phyloP scores from a whole-genome alignment of 495 filamentous ascomycete genomes.

The Lophium mytilinum region DNA sequence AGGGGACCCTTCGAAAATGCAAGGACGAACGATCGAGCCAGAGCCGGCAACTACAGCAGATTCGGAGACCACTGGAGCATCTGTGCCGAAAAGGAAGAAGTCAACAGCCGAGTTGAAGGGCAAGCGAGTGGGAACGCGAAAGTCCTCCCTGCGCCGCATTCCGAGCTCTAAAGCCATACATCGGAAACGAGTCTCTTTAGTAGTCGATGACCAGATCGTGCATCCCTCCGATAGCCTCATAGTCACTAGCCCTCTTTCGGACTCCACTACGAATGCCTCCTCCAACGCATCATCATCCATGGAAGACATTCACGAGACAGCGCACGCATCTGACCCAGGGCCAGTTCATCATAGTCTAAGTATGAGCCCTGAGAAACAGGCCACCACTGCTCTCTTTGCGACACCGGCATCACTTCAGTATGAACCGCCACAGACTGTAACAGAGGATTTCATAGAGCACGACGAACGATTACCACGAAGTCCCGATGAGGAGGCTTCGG shows the following conservation, averaged over 20 bases:
- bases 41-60: too few species aligned
- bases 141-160: slow-evolving; percentile 18
- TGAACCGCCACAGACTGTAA: slow-evolving; percentile 34
- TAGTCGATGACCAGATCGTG: slow-evolving; percentile 25
- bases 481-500: slow-evolving; percentile 4
- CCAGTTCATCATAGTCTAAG: slow-evolving; percentile 15
- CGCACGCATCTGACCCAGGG: not conserved
- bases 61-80: too few species aligned
- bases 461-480: not conserved
- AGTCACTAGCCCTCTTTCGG: slow-evolving; percentile 8
- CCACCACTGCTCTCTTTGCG: not conserved
- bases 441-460: slow-evolving; percentile 27
- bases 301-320: not conserved
- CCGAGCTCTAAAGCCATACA: not conserved
- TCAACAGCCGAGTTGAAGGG: not conserved
- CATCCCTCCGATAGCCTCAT: slow-evolving; percentile 15
- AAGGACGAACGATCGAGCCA: too few species aligned
- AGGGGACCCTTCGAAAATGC: too few species aligned
- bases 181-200: slow-evolving; percentile 21
- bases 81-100: slow-evolving; percentile 1
- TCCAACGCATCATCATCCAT: slow-evolving; percentile 2
- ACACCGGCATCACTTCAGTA: slow-evolving; percentile 5
- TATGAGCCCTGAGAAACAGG: slow-evolving; percentile 2
- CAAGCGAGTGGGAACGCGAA: slow-evolving; percentile 1
- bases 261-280: not conserved